Base-by-base conservation (phyloP, 2,329 filamentous ascomycete species). In the Phyllosticta citrichinensis region DNA sequence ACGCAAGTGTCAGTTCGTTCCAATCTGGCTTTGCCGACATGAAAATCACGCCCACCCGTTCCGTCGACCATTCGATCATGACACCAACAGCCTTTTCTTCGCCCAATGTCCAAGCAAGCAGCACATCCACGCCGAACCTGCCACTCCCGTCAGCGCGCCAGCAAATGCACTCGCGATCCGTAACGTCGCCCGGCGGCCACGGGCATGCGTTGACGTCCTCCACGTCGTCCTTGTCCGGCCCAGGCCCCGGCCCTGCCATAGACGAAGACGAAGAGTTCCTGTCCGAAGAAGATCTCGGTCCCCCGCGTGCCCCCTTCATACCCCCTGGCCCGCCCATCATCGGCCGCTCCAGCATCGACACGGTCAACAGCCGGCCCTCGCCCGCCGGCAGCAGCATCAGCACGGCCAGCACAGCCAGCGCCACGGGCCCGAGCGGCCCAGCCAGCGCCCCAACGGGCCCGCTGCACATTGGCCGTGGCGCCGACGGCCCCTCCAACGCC, bases 11-110 rank as follows among this genome's bases (percentile, higher is more conserved):
- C 1, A 82, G 83, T 0, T 88, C 87, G 0, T 94, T 97, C 73
- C 91, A 96, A 67, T 95, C 92, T 68, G 90, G 90, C 4, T 93
- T 97, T 67, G 83, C 86, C 1, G 93, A 97, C 68, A 80, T 79
- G 55, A 80, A 83, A 27, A 77, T 87, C 24, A 81, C 85, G 1
- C 81, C 84, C 4, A 75, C 75, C 54, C 78, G 80, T 40, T 47
- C 40, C 40, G 40, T 14, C 14, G 78, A 82, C 60, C 80, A 80
- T 25, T 74, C 73, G 1, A 70, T 74, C 58, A 80, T 82, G 71
- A 81, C 81, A 12, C 84, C 85, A 20, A 85, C 84, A 14, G 79
- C 80, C 22, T 84, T 81, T 65, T 76, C 78, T 2, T 67, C 69
- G 33, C 40, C 62, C 14, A 30, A 40, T 3, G 58, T 35, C 14